Evolutionary conservation across 352 stramenopile species (phyloP), one percentile per base, ranked within the genome.

Genomic region (Globisporangium acanthophoron): DNA sequence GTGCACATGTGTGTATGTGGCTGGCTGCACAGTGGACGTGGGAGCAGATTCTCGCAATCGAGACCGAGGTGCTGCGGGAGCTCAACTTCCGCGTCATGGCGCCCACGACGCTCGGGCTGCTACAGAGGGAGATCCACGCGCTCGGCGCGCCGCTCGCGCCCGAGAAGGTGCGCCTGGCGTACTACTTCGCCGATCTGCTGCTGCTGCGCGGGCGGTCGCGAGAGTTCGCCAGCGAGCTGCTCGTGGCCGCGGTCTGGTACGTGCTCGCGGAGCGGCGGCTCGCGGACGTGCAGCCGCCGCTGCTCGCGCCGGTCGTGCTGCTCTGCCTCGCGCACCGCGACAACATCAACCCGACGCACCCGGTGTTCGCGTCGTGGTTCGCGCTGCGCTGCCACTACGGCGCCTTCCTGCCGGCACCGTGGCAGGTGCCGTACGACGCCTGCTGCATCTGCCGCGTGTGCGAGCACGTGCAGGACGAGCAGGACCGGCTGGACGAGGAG

Each of bases 321-420:
- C 64, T 89, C 31, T 87, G 80, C 45, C 73, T 88, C 9, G 69
- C 74, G 11, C 79, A 89, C 41, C 71, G 73, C 16, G 77, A 89
- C 65, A 85, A 81, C 49, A 86, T 89, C 54, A 81, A 89, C 59
- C 69, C 76, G n/a, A 67, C 60, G 27, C 75, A 86, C 51, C 5
- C 56, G 0, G 62, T 69, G 21, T 86, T 67, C 61, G 79, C 81
- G 62, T 61, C 68, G 21, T 85, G 76, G 75, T 87, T 87, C 45
- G 79, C 79, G n/a, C 51, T 89, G 40, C 79, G 79, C 18, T 89
- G 79, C 48, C 70, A 80, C 50, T 86, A 85, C 63, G 77, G 77
- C 16, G 52, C 62, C 29, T 69, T 69, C 49, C 59, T 89, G 8
- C 52, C 50, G 5, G 61, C 71, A 15, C 77, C 76, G 1, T 89